phyloP scores from a whole-genome alignment of 2,329 filamentous ascomycete species.

The Capronia coronata region DNA sequence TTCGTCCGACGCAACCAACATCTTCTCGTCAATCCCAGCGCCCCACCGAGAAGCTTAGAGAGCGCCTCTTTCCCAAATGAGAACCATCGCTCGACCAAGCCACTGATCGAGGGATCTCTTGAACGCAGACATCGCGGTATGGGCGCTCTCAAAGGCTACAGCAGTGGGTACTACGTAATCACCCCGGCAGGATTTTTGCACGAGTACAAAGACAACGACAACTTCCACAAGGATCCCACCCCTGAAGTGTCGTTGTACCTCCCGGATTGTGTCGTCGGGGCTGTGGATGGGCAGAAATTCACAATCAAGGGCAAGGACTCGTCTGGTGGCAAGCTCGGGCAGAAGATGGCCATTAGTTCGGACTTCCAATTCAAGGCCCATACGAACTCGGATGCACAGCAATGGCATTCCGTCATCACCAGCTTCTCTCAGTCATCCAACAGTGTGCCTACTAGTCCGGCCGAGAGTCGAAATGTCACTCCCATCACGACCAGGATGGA shows the following conservation, averaged over 20 bases:
- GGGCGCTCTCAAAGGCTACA: constrained; percentile 66
- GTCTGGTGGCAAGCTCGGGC: constrained; percentile 66
- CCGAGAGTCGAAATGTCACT: constrained; percentile 19
- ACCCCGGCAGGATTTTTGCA: constrained; percentile 84
- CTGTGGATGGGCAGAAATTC: constrained; percentile 72
- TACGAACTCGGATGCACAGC: constrained; percentile 68
- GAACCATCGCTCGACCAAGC: constrained; percentile 68
- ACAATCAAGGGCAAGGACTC: constrained; percentile 92
- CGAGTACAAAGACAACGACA: constrained; percentile 91
- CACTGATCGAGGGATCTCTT: constrained; percentile 79
- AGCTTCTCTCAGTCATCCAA: constrained; percentile 17
- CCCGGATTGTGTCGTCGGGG: constrained; percentile 77
- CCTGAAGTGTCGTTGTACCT: constrained; percentile 89
- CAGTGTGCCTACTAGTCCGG: constrained; percentile 24
- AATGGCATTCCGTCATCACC: constrained; percentile 72
- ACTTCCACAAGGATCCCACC: constrained; percentile 62
- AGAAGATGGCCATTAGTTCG: constrained; percentile 70
- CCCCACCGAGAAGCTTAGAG: constrained; percentile 65
- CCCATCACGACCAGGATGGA: constrained; percentile 19
- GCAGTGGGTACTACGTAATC: constrained; percentile 79
- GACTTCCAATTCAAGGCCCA: constrained; percentile 86
- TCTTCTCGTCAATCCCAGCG: constrained; percentile 69
- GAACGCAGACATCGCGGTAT: constrained; percentile 89
- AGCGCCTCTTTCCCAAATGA: constrained; percentile 82
- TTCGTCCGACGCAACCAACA: constrained; percentile 67